These are phyloP conservation scores for Plenodomus biglobosus DNA, from an alignment of 2,329 filamentous ascomycete genomes.

Conservation along the genomic window DNA sequence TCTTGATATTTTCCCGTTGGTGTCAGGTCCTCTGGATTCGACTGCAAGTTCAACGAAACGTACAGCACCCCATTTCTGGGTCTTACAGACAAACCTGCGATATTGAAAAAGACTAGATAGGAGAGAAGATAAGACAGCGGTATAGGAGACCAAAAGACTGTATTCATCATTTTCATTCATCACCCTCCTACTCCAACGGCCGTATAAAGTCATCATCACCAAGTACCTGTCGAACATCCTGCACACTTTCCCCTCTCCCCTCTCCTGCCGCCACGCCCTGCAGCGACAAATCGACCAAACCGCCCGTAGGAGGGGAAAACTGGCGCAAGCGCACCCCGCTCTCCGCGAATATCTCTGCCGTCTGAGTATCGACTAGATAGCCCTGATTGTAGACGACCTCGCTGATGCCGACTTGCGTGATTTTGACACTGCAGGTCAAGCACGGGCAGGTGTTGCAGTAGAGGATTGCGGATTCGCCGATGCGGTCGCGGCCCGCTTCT, in stretches of 20 bases:
- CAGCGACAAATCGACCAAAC: conserved; percentile 35
- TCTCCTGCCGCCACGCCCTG: not conserved
- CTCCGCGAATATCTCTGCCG: conserved; percentile 77
- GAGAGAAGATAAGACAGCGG: too few relatives aligned
- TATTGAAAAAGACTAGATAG: too few relatives aligned
- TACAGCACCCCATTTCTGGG: too few relatives aligned
- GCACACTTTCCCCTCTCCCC: conserved; percentile 5
- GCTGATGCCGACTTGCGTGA: conserved; percentile 90
- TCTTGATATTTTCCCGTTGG: too few relatives aligned
- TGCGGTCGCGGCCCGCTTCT: conserved; percentile 88
- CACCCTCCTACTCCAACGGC: conserved; percentile 10
- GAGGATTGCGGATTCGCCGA: conserved; percentile 76
- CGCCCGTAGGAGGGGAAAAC: conserved; percentile 64
- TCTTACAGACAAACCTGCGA: too few relatives aligned
- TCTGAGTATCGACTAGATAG: conserved; percentile 87
- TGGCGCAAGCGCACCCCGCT: conserved; percentile 84
- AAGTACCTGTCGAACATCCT: conserved; percentile 28
- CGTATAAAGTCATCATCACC: conserved; percentile 29
- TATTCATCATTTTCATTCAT: too few relatives aligned
- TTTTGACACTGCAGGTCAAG: conserved; percentile 97
- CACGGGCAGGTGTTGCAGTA: conserved; percentile 98
- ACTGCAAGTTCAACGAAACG: too few relatives aligned
- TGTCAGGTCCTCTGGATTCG: too few relatives aligned
- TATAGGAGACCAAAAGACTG: too few relatives aligned
- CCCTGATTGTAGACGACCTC: conserved; percentile 94